Percentiles rank a stretch among this genome's conserved stretches.
Conservation (phyloP, 2,329 filamentous ascomycete genomes). For the Nakataea oryzae region DNA sequence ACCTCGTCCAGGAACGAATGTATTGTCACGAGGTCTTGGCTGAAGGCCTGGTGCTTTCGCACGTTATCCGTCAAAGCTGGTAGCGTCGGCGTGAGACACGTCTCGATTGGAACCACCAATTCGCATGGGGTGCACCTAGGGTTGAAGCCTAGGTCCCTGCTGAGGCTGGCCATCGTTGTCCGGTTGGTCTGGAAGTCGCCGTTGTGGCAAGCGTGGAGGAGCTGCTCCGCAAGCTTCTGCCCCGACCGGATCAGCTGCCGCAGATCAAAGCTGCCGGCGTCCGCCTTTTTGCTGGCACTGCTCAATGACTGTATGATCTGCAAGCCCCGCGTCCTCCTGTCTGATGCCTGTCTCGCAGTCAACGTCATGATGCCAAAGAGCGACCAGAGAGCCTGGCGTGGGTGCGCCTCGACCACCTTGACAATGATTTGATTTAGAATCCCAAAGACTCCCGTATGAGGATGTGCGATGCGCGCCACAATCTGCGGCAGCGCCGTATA, state of each 20-base stretch:
- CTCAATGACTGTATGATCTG: slow-evolving; percentile 41
- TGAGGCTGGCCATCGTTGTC: slow-evolving; percentile 61
- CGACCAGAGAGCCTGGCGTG: slow-evolving; percentile 86
- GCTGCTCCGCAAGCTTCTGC: slow-evolving; percentile 72
- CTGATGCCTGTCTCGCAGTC: slow-evolving; percentile 55
- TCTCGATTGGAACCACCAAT: slow-evolving; percentile 82
- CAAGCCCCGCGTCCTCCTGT: slow-evolving; percentile 47
- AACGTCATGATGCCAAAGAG: slow-evolving; percentile 78
- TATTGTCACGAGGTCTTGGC: slow-evolving; percentile 77
- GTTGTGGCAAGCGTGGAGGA: slow-evolving; percentile 71
- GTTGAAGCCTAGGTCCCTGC: slow-evolving; percentile 71
- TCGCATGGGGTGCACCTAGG: slow-evolving; percentile 73
- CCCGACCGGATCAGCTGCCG: slow-evolving; percentile 64
- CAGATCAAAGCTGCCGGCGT: slow-evolving; percentile 47
- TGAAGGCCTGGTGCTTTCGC: slow-evolving; percentile 76
- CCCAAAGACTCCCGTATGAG: slow-evolving; percentile 66
- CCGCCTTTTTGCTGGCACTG: slow-evolving; percentile 37
- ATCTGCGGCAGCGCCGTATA: slow-evolving; percentile 83
- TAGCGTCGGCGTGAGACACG: slow-evolving; percentile 70
- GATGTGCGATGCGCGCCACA: slow-evolving; percentile 89
- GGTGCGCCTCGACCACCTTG: slow-evolving; percentile 78
- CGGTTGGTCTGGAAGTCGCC: slow-evolving; percentile 60
- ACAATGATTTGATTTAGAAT: slow-evolving; percentile 69
- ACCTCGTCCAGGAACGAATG: slow-evolving; percentile 76
- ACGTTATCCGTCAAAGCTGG: slow-evolving; percentile 64